Evolutionary conservation across 2,329 filamentous ascomycete species (phyloP).

Genomic region (Hypoxylon sp.): DNA sequence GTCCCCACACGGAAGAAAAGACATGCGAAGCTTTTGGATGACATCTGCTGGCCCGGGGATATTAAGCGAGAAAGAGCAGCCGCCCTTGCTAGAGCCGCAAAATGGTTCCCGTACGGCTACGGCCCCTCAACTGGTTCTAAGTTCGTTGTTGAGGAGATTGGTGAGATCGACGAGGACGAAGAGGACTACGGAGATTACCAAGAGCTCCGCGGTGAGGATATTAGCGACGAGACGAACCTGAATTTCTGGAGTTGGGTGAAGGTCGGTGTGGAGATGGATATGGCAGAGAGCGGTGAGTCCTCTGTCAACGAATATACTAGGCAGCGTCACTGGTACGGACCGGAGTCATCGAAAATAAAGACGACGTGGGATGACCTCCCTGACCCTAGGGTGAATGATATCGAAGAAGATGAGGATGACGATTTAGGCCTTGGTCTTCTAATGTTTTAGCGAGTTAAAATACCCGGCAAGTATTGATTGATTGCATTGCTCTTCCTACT

Average conservation of each 20-base stretch:
- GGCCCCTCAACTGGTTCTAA: slow-evolving; percentile 59
- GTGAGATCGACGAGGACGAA: slow-evolving; percentile 60
- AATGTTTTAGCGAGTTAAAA: slow-evolving; percentile 18
- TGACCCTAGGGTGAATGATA: slow-evolving; percentile 20
- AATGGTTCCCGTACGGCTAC: slow-evolving; percentile 65
- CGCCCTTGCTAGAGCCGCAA: slow-evolving; percentile 59
- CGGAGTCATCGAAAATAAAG: slow-evolving; percentile 1
- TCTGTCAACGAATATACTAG: slow-evolving; percentile 32
- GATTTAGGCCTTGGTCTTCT: slow-evolving; percentile 34
- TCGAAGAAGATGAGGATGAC: slow-evolving; percentile 25
- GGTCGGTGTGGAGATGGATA: slow-evolving; percentile 41
- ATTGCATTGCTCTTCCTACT: neutral
- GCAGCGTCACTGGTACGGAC: slow-evolving; percentile 20
- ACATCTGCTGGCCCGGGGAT: slow-evolving; percentile 55
- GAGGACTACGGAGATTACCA: slow-evolving; percentile 62
- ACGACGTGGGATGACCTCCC: slow-evolving; percentile 32
- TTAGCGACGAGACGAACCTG: slow-evolving; percentile 38
- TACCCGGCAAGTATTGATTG: neutral
- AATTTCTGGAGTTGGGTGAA: slow-evolving; percentile 51
- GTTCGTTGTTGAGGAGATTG: slow-evolving; percentile 64
- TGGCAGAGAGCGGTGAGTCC: slow-evolving; percentile 8
- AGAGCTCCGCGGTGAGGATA: slow-evolving; percentile 49
- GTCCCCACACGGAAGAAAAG: slow-evolving; percentile 36
- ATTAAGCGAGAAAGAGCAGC: slow-evolving; percentile 57
- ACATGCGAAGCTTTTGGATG: slow-evolving; percentile 38